phyloP scores from a whole-genome alignment of 208 protist species.

The Balamuthia mandrillaris region DNA sequence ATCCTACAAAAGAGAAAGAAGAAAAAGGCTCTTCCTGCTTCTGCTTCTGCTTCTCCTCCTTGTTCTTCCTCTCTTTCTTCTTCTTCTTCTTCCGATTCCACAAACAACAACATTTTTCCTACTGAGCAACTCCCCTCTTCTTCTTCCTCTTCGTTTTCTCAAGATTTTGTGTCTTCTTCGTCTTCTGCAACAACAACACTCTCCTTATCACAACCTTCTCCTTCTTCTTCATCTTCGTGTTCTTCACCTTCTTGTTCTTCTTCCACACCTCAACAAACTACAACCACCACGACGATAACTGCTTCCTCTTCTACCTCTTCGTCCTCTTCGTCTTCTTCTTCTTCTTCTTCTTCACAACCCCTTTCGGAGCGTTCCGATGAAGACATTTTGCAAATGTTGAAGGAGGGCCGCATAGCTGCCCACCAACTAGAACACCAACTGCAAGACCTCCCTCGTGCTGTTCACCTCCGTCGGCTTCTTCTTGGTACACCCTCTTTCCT shows the following conservation, averaged over 20 bases:
- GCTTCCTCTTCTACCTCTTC: background rate
- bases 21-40: background rate
- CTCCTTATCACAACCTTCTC: background rate
- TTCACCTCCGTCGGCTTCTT: background rate
- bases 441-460: slow-evolving; percentile 30
- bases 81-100: too few relatives aligned
- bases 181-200: background rate
- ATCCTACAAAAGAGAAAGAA: slow-evolving; percentile 13
- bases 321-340: background rate
- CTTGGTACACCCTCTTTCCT: background rate
- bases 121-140: too few relatives aligned
- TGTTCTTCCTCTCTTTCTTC: too few relatives aligned
- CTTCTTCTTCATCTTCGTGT: background rate
- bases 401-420: background rate
- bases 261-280: background rate
- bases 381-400: slow-evolving; percentile 19
- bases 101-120: too few relatives aligned
- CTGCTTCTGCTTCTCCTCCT: background rate
- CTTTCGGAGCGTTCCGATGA: slow-evolving; percentile 13
- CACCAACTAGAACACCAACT: slow-evolving; percentile 41
- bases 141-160: too few relatives aligned
- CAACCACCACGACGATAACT: background rate
- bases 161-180: too few relatives aligned
- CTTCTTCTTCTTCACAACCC: background rate
- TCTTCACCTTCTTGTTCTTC: background rate